Evolutionary conservation across 179 eudicot species (phyloP).

Genomic region (Camellia oleifera): DNA sequence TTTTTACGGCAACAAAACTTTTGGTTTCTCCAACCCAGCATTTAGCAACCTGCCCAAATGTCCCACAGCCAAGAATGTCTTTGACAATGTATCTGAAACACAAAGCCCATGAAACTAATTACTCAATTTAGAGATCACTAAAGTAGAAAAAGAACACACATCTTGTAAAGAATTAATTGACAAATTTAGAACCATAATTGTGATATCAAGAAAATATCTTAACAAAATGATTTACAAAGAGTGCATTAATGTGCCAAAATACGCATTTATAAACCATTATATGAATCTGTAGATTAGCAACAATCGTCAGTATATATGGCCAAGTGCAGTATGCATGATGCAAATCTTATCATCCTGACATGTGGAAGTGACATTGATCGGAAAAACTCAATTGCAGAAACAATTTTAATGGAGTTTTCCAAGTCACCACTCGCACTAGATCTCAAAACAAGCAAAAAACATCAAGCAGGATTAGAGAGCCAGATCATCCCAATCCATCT

Average conservation of each 20-base stretch:
- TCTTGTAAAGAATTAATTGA: neutral
- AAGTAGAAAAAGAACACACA: neutral
- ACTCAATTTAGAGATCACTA: neutral
- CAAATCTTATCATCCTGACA: neutral
- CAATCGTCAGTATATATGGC: neutral
- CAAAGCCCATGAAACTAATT: slow-evolving; percentile 9
- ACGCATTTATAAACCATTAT: neutral
- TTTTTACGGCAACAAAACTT: slow-evolving; percentile 82
- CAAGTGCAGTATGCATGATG: neutral
- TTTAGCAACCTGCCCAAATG: slow-evolving; percentile 99
- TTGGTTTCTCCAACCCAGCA: slow-evolving; percentile 87
- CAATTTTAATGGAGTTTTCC: no score
- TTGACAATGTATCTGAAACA: slow-evolving; percentile 80
- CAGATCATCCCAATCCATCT: no score
- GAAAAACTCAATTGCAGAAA: neutral
- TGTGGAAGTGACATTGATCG: neutral
- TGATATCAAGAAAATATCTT: neutral
- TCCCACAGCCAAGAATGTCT: slow-evolving; percentile 97
- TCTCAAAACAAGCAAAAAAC: neutral
- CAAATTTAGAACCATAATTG: neutral
- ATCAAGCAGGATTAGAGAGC: no score
- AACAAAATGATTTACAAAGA: neutral
- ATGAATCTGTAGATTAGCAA: neutral
- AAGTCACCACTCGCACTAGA: neutral
- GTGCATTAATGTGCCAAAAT: neutral